A percentile compares a stretch with the other conserved stretches of the same genome.
phyloP scores from a whole-genome alignment of 2,329 filamentous ascomycete species.

The Calonectria multiphialidica region DNA sequence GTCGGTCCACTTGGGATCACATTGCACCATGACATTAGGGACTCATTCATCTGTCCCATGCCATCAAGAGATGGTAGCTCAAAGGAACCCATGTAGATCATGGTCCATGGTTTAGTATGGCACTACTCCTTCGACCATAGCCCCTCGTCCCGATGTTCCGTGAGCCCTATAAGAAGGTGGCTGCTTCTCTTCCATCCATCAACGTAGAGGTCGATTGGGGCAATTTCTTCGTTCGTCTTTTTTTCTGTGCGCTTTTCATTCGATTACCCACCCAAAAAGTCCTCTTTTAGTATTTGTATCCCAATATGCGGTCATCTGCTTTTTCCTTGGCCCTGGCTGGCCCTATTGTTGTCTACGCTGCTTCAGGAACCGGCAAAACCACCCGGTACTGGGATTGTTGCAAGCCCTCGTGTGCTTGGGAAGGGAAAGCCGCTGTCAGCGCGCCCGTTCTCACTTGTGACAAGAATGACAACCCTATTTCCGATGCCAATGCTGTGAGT shows the following conservation, averaged over 20 bases:
- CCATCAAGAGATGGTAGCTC: background rate
- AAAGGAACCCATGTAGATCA: background rate
- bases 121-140: background rate
- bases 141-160: background rate
- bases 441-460: constrained; percentile 66
- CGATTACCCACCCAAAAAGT: constrained; percentile 23
- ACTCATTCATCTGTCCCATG: constrained; percentile 30
- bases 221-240: constrained; percentile 25
- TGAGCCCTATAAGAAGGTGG: constrained; percentile 29
- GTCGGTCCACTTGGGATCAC: constrained; percentile 32
- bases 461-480: constrained; percentile 65
- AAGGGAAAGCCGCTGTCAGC: constrained; percentile 65
- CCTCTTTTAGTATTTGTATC: constrained; percentile 28
- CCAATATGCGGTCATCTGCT: constrained; percentile 39
- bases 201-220: background rate
- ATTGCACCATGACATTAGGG: constrained; percentile 35
- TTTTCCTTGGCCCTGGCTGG: constrained; percentile 37
- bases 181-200: background rate
- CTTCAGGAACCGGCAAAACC: constrained; percentile 44
- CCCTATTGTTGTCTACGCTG: constrained; percentile 40
- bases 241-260: constrained; percentile 17
- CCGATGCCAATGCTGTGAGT: constrained; percentile 59
- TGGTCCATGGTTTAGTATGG: constrained; percentile 16
- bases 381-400: constrained; percentile 74
- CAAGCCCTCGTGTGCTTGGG: constrained; percentile 76